Evolutionary conservation across 1,284 basidiomycete species (phyloP).

Genomic region (Marasmius tenuissimus): DNA sequence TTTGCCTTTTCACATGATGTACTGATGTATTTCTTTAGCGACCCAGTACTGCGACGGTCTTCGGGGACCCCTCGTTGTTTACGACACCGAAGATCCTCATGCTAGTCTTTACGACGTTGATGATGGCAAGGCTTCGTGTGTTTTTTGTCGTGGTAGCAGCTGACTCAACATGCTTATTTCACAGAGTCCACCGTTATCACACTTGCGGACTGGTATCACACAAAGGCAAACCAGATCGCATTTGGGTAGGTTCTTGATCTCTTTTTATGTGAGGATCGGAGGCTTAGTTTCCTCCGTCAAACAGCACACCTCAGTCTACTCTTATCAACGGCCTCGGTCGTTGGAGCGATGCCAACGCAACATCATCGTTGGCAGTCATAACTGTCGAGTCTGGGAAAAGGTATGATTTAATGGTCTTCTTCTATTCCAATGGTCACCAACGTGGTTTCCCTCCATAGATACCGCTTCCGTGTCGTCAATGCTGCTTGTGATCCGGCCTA

Average conservation of each 20-base stretch:
- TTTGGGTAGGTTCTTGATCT: background rate
- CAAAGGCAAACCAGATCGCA: background rate
- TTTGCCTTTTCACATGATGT: background rate
- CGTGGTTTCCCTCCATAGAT: conserved; percentile 7
- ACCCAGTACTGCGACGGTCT: conserved; percentile 44
- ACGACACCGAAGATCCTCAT: conserved; percentile 46
- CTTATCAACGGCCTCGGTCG: conserved; percentile 45
- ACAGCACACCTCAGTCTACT: conserved; percentile 32
- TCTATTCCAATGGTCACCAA: background rate
- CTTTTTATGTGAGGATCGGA: background rate
- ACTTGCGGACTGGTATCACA: conserved; percentile 34
- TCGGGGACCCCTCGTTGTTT: conserved; percentile 45
- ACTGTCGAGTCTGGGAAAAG: conserved; percentile 21
- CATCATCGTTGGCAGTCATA: conserved; percentile 27
- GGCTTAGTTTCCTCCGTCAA: background rate
- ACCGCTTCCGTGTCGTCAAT: conserved; percentile 48
- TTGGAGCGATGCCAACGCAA: conserved; percentile 1
- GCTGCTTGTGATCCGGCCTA: conserved; percentile 37
- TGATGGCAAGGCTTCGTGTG: conserved; percentile 32
- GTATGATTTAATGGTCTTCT: background rate
- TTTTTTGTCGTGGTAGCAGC: background rate
- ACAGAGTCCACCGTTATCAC: conserved; percentile 28
- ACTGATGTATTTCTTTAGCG: conserved; percentile 13
- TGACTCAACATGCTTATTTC: background rate
- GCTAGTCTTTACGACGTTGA: conserved; percentile 42